Evolutionary conservation across 2,329 filamentous ascomycete species (phyloP).

Genomic region (Alternaria hordeiaustralica): DNA sequence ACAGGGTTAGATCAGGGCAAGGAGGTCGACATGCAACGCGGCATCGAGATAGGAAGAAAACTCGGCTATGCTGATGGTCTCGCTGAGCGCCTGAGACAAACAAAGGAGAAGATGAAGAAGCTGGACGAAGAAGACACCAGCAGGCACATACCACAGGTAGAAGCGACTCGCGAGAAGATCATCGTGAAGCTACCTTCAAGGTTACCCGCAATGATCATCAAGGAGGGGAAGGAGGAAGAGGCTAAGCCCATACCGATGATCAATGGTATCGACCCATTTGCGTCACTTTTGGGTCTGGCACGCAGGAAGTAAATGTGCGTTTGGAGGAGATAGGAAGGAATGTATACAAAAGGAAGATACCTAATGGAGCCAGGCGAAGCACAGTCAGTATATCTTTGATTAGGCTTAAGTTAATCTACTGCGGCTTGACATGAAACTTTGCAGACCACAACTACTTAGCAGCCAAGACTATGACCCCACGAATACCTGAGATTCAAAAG

Average conservation of each 20-base stretch:
- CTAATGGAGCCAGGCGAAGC: background rate
- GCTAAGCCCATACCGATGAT: background rate
- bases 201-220: background rate
- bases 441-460: background rate
- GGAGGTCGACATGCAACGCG: background rate
- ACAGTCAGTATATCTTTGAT: background rate
- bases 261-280: constrained; percentile 2
- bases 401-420: background rate
- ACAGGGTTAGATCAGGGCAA: background rate
- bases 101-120: background rate
- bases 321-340: background rate
- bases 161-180: background rate
- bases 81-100: background rate
- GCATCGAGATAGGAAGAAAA: background rate
- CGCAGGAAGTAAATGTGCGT: background rate
- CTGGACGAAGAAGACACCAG: background rate
- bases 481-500: constrained; percentile 46
- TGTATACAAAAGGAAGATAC: background rate
- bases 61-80: background rate
- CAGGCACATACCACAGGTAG: background rate
- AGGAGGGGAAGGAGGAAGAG: background rate
- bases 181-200: background rate
- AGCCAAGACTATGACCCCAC: background rate
- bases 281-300: background rate
- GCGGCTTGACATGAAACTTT: background rate